Evolutionary conservation across 768 basidiomycete genomes (phyloP), one percentile per base, ranked within the genome.

Genomic region (Suillus weaverae): DNA sequence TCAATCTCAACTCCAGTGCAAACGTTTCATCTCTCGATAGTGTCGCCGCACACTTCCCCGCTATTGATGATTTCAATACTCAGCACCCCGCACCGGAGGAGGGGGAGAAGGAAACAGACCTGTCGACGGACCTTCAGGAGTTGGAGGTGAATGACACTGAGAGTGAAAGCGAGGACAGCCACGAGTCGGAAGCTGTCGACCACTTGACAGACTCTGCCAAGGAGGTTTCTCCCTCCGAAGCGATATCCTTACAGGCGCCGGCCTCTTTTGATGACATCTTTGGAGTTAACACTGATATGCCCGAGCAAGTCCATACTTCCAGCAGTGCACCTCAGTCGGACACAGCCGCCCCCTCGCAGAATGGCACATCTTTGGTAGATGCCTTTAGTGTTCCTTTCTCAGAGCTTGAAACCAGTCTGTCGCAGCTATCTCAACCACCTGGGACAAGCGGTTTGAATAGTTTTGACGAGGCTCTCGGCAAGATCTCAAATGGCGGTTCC

Each of bases 391-490:
- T 69, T 20, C 70, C 64, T 61, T 68, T 70, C 69, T 60, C 54
- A 70, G 36, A 32, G 41, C 70, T 41, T 73, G 74, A 4, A 70
- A 62, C 61, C 68, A 39, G 36, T 44, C 64, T 1, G 57, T 55
- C 14, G 51, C 69, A n/a, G 50, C 71, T 30, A 30, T 50, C 61
- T 18, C 70, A 69, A 53, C 70, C 71, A 59, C 65, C 70, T 33
- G 69, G 65, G 18, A 44, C 41, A 30, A 76, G 64, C 22, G 77
- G 71, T 22, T 67, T 88, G 1, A 86, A 81, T 67, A 91, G 85
- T 60, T 91, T 93, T 68, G 91, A 94, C 70, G 90, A 92, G 71
- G 88, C 89, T 1, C 81, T 94, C 71, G 84, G 86, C 20, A 86
- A 84, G 66, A 77, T 85, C 26, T 75, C 85, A 0, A 72, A 73